Percentiles rank a stretch among this genome's conserved stretches.
Evolutionary conservation across 1,284 basidiomycete species (phyloP).

Genomic region (Tremellales sp.): DNA sequence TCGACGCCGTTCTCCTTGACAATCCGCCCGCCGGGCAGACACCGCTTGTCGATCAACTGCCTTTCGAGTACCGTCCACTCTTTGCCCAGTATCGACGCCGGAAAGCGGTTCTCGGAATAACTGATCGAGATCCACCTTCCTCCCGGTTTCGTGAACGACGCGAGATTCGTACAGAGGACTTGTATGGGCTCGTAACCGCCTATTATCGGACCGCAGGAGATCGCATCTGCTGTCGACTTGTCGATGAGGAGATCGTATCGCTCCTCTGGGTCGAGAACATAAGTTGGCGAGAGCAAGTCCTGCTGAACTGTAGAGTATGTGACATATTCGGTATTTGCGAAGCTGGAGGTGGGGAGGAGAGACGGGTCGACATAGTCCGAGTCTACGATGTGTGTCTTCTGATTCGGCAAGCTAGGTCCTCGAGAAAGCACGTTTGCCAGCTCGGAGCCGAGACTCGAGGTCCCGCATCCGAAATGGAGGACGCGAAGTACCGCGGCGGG

Average conservation of each 20-base stretch:
- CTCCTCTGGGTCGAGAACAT: conserved; percentile 3
- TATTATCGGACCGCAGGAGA: conserved; percentile 33
- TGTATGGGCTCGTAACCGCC: conserved; percentile 22
- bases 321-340: not conserved
- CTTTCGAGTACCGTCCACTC: conserved; percentile 2
- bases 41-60: not conserved
- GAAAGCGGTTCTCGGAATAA: conserved; percentile 35
- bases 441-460: conserved; percentile 27
- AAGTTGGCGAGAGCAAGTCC: conserved; percentile 1
- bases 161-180: conserved; percentile 26
- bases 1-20: conserved; percentile 8
- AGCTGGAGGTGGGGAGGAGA: not conserved
- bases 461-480: conserved; percentile 42
- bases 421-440: conserved; percentile 2
- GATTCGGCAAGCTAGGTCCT: not conserved
- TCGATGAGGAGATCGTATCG: conserved; percentile 39
- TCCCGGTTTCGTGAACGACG: conserved; percentile 13
- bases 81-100: conserved; percentile 5
- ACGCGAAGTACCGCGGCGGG: no score
- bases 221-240: conserved; percentile 45
- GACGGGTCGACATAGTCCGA: conserved; percentile 30
- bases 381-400: conserved; percentile 23
- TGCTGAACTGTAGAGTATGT: not conserved
- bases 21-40: not conserved
- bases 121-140: conserved; percentile 35